A percentile compares a stretch with the other conserved stretches of the same genome.
These are phyloP conservation scores for Blastomyces gilchristii DNA, from an alignment of 2,329 filamentous ascomycete species.

Conservation along the genomic window DNA sequence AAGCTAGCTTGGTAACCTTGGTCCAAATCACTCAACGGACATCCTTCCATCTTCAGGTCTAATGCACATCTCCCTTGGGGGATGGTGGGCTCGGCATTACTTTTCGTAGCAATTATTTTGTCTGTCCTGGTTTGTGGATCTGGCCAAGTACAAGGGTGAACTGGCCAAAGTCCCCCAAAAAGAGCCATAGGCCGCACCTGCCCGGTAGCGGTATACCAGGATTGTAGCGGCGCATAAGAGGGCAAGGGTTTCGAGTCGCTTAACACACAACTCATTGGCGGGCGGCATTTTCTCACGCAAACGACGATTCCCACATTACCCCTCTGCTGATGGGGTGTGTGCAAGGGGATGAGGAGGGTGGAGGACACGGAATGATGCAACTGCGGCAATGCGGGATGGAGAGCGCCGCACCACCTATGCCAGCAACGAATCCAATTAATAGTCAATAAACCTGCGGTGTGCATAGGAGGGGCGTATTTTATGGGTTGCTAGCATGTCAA, in stretches of 20 bases:
- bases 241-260: not conserved
- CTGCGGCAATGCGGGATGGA: not conserved
- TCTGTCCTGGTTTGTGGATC: not conserved
- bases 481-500: not conserved
- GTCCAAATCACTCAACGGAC: not conserved
- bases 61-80: not conserved
- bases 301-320: not conserved
- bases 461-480: not conserved
- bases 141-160: not conserved
- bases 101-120: not conserved
- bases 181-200: not conserved
- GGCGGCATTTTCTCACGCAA: not conserved
- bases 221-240: not conserved
- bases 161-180: not conserved
- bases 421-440: constrained; percentile 2
- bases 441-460: constrained; percentile 1
- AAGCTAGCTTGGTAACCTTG: not conserved
- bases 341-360: not conserved
- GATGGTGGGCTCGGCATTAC: not conserved
- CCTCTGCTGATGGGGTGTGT: not conserved
- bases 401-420: not conserved
- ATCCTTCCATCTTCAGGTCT: not conserved
- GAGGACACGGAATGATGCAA: constrained; percentile 3
- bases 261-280: not conserved
- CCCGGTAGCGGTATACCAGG: not conserved